phyloP scores from a whole-genome alignment of 805 yeast species.

The Starmerella floricola region DNA sequence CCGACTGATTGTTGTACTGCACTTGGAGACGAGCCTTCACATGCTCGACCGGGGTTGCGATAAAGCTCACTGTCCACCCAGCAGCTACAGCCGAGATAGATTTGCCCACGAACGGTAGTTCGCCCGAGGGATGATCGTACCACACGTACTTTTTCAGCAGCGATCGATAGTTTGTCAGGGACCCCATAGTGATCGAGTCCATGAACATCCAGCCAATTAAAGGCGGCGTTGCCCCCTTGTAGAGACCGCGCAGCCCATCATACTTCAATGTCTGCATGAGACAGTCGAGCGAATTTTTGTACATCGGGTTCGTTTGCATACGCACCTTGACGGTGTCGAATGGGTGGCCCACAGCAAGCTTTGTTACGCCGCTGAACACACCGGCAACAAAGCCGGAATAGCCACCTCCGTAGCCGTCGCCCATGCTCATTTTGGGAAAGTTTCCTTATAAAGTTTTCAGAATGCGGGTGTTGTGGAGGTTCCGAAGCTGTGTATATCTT shows the following conservation, averaged over 20 bases:
- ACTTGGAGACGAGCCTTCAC: constrained; percentile 82
- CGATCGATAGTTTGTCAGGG: constrained; percentile 64
- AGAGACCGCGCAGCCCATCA: constrained; percentile 71
- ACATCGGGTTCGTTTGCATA: constrained; percentile 62
- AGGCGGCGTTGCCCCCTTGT: constrained; percentile 88
- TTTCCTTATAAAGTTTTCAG: too few relatives aligned
- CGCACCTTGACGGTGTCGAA: constrained; percentile 81
- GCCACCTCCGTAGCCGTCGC: constrained; percentile 22
- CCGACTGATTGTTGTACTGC: constrained; percentile 68
- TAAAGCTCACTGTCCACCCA: constrained; percentile 84
- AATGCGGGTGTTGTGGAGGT: neutral
- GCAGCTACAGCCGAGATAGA: constrained; percentile 63
- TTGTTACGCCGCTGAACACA: constrained; percentile 72
- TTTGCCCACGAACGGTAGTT: constrained; percentile 64
- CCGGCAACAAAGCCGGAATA: constrained; percentile 71
- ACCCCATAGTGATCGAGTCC: constrained; percentile 87
- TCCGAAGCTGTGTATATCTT: neutral
- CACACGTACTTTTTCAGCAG: constrained; percentile 54
- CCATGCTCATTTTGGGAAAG: constrained; percentile 18
- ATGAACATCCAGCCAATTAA: constrained; percentile 85
- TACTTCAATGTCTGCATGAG: constrained; percentile 54
- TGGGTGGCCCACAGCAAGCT: constrained; percentile 86
- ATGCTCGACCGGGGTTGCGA: constrained; percentile 91
- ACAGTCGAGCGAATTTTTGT: constrained; percentile 76
- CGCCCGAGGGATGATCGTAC: constrained; percentile 35